phyloP scores from a whole-genome alignment of 2,329 filamentous ascomycete species.

The Fusarium continuum region DNA sequence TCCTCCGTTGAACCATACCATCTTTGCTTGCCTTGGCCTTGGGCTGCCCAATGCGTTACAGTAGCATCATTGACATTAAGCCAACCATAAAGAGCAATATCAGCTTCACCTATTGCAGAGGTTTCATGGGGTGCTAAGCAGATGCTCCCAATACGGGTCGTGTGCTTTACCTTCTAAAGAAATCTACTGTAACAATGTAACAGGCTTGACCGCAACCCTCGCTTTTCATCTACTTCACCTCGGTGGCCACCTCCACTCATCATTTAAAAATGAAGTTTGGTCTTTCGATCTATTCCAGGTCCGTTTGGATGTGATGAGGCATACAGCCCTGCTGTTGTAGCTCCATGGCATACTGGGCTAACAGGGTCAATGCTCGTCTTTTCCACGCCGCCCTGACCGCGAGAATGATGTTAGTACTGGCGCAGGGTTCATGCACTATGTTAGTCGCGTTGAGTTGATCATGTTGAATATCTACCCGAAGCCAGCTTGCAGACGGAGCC shows the following conservation, averaged over 20 bases:
- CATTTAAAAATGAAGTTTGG: background rate
- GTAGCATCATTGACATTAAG: background rate
- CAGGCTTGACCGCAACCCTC: background rate
- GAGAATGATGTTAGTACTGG: constrained; percentile 3
- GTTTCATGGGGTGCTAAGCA: background rate
- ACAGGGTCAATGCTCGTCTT: constrained; percentile 7
- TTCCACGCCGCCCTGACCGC: constrained; percentile 2
- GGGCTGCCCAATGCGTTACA: background rate
- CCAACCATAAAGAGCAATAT: background rate
- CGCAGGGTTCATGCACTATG: background rate
- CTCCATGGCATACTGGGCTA: constrained; percentile 5
- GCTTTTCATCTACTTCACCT: background rate
- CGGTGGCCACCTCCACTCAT: background rate
- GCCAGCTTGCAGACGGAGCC: constrained; percentile 31
- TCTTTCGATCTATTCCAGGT: background rate
- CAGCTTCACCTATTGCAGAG: background rate
- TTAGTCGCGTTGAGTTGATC: constrained; percentile 1
- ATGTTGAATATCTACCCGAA: constrained; percentile 1
- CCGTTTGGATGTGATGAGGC: background rate
- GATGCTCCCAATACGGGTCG: background rate
- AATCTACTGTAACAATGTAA: background rate
- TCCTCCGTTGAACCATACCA: too few species aligned
- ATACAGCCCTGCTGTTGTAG: background rate
- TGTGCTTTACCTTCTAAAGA: background rate
- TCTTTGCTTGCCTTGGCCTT: constrained; percentile 1